Evolutionary conservation across 257 asterid species (phyloP).

Genomic region (Jacaranda mimosifolia): DNA sequence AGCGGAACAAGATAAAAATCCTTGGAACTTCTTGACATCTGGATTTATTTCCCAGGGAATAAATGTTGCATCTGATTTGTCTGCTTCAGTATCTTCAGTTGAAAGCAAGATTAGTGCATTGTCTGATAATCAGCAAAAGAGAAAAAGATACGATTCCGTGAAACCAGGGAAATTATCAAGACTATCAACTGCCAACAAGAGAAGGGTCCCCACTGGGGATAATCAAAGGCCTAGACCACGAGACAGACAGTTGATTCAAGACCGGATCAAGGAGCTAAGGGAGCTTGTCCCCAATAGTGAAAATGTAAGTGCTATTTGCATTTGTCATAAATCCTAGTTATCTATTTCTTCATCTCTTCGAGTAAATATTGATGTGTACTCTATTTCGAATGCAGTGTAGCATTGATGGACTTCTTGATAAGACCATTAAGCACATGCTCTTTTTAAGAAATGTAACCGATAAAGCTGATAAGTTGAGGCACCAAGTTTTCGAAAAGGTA

Average conservation of each 20-base stretch:
- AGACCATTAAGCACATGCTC: slow-evolving; percentile 89
- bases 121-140: slow-evolving; percentile 49
- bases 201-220: slow-evolving; percentile 54
- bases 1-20: slow-evolving; percentile 43
- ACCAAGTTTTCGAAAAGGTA: slow-evolving; percentile 62
- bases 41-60: slow-evolving; percentile 32
- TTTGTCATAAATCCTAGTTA: slow-evolving; percentile 14
- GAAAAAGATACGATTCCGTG: slow-evolving; percentile 43
- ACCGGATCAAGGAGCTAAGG: slow-evolving; percentile 85
- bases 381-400: slow-evolving; percentile 72
- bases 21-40: slow-evolving; percentile 53
- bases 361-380: slow-evolving; percentile 30
- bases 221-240: slow-evolving; percentile 78
- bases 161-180: slow-evolving; percentile 47
- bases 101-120: slow-evolving; percentile 51
- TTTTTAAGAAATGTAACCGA: slow-evolving; percentile 70
- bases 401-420: slow-evolving; percentile 93
- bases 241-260: slow-evolving; percentile 94
- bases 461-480: slow-evolving; percentile 76
- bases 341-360: slow-evolving; percentile 21
- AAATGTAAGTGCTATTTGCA: slow-evolving; percentile 55
- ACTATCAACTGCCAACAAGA: slow-evolving; percentile 54
- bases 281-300: slow-evolving; percentile 88
- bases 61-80: slow-evolving; percentile 31
- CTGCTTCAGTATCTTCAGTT: slow-evolving; percentile 57